These are phyloP conservation scores for Byssothecium circinans DNA, from an alignment of 2,329 filamentous ascomycete species.

Conservation along the genomic window DNA sequence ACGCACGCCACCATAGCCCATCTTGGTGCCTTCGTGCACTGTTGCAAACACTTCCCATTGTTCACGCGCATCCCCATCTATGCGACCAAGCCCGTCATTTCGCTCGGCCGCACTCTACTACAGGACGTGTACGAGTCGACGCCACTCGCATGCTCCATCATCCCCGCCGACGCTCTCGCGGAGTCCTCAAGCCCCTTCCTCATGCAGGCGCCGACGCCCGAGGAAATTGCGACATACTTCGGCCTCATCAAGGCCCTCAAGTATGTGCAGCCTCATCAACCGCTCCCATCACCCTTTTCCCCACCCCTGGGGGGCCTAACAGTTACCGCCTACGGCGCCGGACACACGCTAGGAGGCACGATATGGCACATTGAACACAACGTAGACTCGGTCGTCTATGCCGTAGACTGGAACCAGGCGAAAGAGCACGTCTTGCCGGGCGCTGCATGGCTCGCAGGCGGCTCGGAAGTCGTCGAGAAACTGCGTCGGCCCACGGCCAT, in stretches of 20 bases:
- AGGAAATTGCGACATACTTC: slow-evolving; percentile 93
- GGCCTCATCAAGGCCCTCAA: slow-evolving; percentile 87
- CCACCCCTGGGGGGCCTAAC: slow-evolving; percentile 88
- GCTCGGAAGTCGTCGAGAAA: slow-evolving; percentile 90
- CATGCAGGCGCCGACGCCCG: slow-evolving; percentile 71
- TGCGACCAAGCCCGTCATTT: slow-evolving; percentile 89
- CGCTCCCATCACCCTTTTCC: slow-evolving; percentile 81
- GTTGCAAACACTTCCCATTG: slow-evolving; percentile 91
- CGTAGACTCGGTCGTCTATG: slow-evolving; percentile 94
- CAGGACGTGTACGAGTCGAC: slow-evolving; percentile 92
- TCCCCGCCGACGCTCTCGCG: slow-evolving; percentile 72
- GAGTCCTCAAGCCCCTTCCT: slow-evolving; percentile 60
- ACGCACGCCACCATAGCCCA: slow-evolving; percentile 93
- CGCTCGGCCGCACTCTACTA: slow-evolving; percentile 84
- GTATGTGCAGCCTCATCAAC: slow-evolving; percentile 95
- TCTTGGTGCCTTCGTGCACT: slow-evolving; percentile 90
- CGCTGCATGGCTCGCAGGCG: slow-evolving; percentile 86
- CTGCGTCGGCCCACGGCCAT: slow-evolving; percentile 90
- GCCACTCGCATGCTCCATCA: slow-evolving; percentile 81
- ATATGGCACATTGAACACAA: slow-evolving; percentile 99
- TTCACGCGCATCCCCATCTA: slow-evolving; percentile 94
- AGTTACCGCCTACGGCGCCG: slow-evolving; percentile 94
- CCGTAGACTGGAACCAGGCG: slow-evolving; percentile 98
- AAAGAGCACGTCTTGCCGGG: slow-evolving; percentile 92
- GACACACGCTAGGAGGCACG: slow-evolving; percentile 92